phyloP scores from a whole-genome alignment of 108 stramenopile species.

The Cylindrotheca closterium region DNA sequence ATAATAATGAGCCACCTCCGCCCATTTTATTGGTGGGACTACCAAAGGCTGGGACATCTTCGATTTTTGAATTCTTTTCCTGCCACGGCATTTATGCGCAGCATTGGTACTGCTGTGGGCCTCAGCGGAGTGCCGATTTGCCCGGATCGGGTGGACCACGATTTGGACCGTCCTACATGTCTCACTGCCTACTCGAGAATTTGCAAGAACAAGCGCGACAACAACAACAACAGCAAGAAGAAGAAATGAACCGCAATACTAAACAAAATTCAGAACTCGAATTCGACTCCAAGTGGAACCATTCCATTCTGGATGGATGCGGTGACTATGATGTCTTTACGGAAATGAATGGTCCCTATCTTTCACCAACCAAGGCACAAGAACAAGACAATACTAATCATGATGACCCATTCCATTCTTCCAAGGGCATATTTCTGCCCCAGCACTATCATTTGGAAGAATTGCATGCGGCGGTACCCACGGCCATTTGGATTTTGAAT shows the following conservation, averaged over 20 bases:
- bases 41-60: conserved; percentile 38
- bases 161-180: conserved; percentile 2
- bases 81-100: conserved; percentile 27
- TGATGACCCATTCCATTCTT: background rate
- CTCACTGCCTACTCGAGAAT: conserved; percentile 23
- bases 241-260: background rate
- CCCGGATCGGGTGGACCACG: background rate
- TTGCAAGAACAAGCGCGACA: too few species aligned
- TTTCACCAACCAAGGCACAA: background rate
- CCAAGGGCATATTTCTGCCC: conserved; percentile 27
- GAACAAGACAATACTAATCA: conserved; percentile 2
- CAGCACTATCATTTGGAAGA: conserved; percentile 31
- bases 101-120: conserved; percentile 42
- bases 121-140: conserved; percentile 4
- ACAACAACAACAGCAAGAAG: conserved; percentile 1
- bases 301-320: conserved; percentile 25
- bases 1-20: too few species aligned
- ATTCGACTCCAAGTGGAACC: background rate
- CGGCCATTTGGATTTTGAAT: conserved; percentile 45
- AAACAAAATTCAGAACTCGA: background rate
- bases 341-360: conserved; percentile 32
- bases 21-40: conserved; percentile 35
- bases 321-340: conserved; percentile 37
- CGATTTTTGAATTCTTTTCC: conserved; percentile 28
- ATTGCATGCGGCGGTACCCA: conserved; percentile 31